Conservation (phyloP, 164 flowering plant genomes). For the Umbilicus rupestris region DNA sequence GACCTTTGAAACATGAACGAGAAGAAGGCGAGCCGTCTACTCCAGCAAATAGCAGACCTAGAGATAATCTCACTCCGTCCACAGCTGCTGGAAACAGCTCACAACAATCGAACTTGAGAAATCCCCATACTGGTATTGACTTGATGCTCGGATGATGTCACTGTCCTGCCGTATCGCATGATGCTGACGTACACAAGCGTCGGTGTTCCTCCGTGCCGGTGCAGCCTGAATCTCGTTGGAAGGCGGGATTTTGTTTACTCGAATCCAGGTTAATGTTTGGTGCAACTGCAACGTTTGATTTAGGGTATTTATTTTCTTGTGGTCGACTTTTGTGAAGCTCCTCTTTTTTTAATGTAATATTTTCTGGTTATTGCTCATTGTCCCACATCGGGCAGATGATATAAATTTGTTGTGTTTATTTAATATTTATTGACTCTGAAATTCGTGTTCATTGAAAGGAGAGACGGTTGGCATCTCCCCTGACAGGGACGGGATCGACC, state of each 20-base stretch:
- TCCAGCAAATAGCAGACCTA: conserved; percentile 21
- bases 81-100: conserved; percentile 25
- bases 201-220: too few relatives aligned
- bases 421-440: background rate
- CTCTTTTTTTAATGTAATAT: too few relatives aligned
- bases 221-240: too few relatives aligned
- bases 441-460: conserved; percentile 42
- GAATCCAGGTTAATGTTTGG: too few relatives aligned
- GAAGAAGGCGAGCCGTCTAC: conserved; percentile 22
- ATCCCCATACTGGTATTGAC: conserved; percentile 51
- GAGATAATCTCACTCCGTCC: conserved; percentile 22
- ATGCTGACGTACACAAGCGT: too few relatives aligned
- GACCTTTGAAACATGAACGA: conserved; percentile 20
- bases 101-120: conserved; percentile 34
- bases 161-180: too few relatives aligned
- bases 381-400: background rate
- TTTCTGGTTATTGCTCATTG: too few relatives aligned
- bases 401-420: background rate
- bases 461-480: conserved; percentile 74
- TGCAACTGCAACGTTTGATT: too few relatives aligned
- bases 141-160: conserved; percentile 63
- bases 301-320: too few relatives aligned
- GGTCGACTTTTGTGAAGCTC: too few relatives aligned
- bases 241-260: too few relatives aligned
- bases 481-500: conserved; percentile 51